Evolutionary conservation across 169 alveolate species (phyloP).

Genomic region (Theileria equi): DNA sequence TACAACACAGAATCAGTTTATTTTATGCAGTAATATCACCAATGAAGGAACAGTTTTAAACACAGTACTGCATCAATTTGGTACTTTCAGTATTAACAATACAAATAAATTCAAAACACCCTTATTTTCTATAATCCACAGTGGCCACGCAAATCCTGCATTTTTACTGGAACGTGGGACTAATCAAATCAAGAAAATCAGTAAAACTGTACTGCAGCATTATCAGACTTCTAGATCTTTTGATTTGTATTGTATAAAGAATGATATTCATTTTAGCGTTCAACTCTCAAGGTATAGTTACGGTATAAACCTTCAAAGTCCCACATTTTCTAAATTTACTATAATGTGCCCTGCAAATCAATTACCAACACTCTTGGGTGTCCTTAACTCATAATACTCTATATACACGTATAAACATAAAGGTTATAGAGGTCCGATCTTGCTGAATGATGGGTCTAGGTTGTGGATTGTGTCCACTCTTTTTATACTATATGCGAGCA

Average conservation of each 20-base stretch:
- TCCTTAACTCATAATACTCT: not conserved
- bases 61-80: constrained; percentile 1
- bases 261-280: not conserved
- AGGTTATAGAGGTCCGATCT: constrained; percentile 27
- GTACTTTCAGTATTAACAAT: not conserved
- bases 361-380: not conserved
- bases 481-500: constrained; percentile 35
- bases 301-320: too few relatives aligned
- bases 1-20: not conserved
- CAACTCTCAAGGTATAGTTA: not conserved
- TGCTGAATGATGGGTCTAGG: constrained; percentile 37
- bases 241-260: not conserved
- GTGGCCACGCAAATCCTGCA: not conserved
- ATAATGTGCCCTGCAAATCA: not conserved
- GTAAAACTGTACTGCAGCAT: not conserved
- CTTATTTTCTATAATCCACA: not conserved
- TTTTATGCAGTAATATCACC: too few relatives aligned
- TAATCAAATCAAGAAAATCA: not conserved
- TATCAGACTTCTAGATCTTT: constrained; percentile 1
- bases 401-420: not conserved
- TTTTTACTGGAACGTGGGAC: not conserved
- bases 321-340: not conserved
- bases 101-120: not conserved
- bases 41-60: not conserved
- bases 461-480: not conserved